A percentile compares a stretch with the other conserved stretches of the same genome.
Evolutionary conservation across 2,329 filamentous ascomycete genomes (phyloP).

Genomic region (Fusarium falciforme): DNA sequence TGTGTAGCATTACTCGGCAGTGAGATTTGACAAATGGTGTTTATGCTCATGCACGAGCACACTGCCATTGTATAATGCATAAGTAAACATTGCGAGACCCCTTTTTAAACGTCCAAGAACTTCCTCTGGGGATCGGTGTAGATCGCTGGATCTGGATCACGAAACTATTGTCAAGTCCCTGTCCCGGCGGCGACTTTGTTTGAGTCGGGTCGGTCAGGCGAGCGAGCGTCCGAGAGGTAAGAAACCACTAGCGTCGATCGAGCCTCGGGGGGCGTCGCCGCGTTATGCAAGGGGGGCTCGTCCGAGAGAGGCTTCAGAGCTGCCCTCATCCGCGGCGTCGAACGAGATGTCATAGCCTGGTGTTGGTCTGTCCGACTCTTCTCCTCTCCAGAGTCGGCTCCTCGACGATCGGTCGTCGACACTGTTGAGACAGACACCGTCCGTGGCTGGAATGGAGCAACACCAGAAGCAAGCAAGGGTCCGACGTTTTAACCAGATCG

Average conservation of each 20-base stretch:
- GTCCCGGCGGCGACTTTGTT: constrained; percentile 10
- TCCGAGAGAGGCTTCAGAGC: constrained; percentile 6
- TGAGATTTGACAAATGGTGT: not conserved
- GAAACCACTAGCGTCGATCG: constrained; percentile 15
- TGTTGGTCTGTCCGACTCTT: constrained; percentile 24
- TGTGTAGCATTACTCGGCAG: not conserved
- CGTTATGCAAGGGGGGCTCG: constrained; percentile 35
- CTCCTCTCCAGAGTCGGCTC: constrained; percentile 13
- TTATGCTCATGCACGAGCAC: constrained; percentile 7
- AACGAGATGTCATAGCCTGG: constrained; percentile 25
- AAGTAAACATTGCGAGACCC: constrained; percentile 7
- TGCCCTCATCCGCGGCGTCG: constrained; percentile 12
- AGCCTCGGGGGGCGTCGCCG: constrained; percentile 12
- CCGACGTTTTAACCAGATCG: constrained; percentile 32
- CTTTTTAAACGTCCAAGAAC: constrained; percentile 5
- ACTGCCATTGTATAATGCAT: constrained; percentile 15
- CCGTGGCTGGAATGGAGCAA: constrained; percentile 38
- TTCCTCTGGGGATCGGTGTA: constrained; percentile 23
- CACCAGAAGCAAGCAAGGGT: constrained; percentile 28
- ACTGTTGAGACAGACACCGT: constrained; percentile 28
- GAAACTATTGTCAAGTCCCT: not conserved
- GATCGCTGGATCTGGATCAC: constrained; percentile 21
- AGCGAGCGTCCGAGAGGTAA: constrained; percentile 1
- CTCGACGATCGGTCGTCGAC: constrained; percentile 16
- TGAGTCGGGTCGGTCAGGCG: not conserved